Conservation (phyloP, 306 rosid species). For the Corylus avellana region DNA sequence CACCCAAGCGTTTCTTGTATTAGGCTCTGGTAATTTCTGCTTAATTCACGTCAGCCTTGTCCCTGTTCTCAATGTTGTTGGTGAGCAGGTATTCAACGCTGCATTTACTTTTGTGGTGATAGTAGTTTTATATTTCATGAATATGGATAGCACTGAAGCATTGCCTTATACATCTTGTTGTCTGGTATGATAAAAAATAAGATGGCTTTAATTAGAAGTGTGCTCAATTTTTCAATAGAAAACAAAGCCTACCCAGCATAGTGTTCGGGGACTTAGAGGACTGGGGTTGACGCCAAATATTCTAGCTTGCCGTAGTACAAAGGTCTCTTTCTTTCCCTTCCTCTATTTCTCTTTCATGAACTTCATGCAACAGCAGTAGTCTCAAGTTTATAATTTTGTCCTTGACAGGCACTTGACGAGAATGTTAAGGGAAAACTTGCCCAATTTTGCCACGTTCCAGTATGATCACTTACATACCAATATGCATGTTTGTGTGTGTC, state of each 20-base stretch:
- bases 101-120: constrained; percentile 2
- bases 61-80: constrained; percentile 79
- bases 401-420: constrained; percentile 69
- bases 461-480: constrained; percentile 31
- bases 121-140: constrained; percentile 3
- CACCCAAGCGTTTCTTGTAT: constrained; percentile 15
- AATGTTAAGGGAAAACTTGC: constrained; percentile 76
- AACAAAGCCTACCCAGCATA: constrained; percentile 92
- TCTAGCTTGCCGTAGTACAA: constrained; percentile 84
- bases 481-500: neutral
- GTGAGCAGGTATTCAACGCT: constrained; percentile 69
- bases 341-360: constrained; percentile 4
- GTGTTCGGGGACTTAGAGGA: constrained; percentile 87
- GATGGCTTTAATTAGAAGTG: constrained; percentile 11
- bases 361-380: constrained; percentile 13
- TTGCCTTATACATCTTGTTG: constrained; percentile 6
- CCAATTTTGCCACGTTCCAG: constrained; percentile 97
- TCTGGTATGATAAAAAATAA: constrained; percentile 5
- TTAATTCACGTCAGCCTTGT: constrained; percentile 86
- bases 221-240: constrained; percentile 45
- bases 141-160: neutral
- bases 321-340: constrained; percentile 48
- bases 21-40: constrained; percentile 81
- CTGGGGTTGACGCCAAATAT: constrained; percentile 81
- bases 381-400: constrained; percentile 23